These are phyloP conservation scores for Globisporangium recalcitrans DNA, from an alignment of 352 stramenopile species.

Conservation along the genomic window DNA sequence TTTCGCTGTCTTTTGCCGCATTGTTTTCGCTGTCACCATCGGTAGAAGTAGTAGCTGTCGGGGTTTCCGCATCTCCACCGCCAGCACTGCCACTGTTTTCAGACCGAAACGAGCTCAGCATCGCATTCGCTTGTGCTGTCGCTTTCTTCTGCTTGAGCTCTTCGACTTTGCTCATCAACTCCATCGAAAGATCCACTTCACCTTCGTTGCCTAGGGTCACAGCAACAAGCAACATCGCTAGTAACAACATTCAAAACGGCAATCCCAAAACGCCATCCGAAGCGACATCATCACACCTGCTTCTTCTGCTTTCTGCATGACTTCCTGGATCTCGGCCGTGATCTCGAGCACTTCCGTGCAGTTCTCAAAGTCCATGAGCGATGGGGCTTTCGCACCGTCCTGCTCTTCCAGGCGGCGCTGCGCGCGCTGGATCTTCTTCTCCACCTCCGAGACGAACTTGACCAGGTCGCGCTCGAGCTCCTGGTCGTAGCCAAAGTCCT, in stretches of 20 bases:
- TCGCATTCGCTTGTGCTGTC: constrained; percentile 33
- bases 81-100: constrained; percentile 8
- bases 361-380: constrained; percentile 45
- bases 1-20: constrained; percentile 13
- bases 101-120: constrained; percentile 36
- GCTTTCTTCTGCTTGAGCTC: constrained; percentile 54
- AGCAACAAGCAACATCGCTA: not conserved
- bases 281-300: constrained; percentile 12
- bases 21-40: constrained; percentile 3
- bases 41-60: not conserved
- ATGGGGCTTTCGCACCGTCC: constrained; percentile 37
- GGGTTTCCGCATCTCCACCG: constrained; percentile 2
- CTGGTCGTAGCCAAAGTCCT: constrained; percentile 65
- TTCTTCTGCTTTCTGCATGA: constrained; percentile 53
- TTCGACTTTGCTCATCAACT: constrained; percentile 61
- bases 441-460: constrained; percentile 62
- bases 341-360: constrained; percentile 69
- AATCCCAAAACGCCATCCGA: not conserved
- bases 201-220: constrained; percentile 35
- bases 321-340: constrained; percentile 64
- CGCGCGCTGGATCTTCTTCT: constrained; percentile 74
- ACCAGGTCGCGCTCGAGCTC: constrained; percentile 62
- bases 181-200: constrained; percentile 49
- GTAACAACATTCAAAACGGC: not conserved
- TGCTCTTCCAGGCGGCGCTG: constrained; percentile 70